Evolutionary conservation across 2,329 filamentous ascomycete genomes (phyloP).

Genomic region (Biscogniauxia marginata): DNA sequence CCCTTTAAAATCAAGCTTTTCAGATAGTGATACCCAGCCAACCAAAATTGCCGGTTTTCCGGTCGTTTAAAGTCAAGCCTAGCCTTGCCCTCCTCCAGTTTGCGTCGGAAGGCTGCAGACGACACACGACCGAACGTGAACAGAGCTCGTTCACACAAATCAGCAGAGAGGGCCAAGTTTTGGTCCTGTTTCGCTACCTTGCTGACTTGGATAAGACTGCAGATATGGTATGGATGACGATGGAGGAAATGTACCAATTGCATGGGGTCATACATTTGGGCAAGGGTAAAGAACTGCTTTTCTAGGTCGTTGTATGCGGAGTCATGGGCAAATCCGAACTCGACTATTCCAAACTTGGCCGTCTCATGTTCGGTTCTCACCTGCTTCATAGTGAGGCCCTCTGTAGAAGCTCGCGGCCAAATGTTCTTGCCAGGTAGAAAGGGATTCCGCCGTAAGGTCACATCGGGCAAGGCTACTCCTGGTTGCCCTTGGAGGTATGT

Average conservation of each 20-base stretch:
- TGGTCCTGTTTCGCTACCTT: slow-evolving; percentile 89
- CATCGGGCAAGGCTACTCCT: slow-evolving; percentile 64
- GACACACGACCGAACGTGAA: slow-evolving; percentile 92
- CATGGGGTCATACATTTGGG: slow-evolving; percentile 83
- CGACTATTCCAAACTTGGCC: slow-evolving; percentile 52
- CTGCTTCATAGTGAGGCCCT: slow-evolving; percentile 79
- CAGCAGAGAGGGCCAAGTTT: slow-evolving; percentile 80
- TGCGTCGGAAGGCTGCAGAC: slow-evolving; percentile 76
- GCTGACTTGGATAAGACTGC: slow-evolving; percentile 88
- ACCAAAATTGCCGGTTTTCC: slow-evolving; percentile 91
- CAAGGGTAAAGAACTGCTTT: slow-evolving; percentile 70
- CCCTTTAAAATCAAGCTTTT: slow-evolving; percentile 82
- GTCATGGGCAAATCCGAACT: slow-evolving; percentile 80
- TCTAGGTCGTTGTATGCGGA: slow-evolving; percentile 72
- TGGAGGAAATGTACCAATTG: slow-evolving; percentile 74
- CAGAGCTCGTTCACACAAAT: slow-evolving; percentile 85
- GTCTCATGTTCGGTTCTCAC: slow-evolving; percentile 34
- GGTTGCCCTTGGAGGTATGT: slow-evolving; percentile 54
- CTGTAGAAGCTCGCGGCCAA: slow-evolving; percentile 78
- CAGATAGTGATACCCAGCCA: slow-evolving; percentile 87
- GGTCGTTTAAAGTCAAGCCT: slow-evolving; percentile 76
- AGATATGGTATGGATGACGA: slow-evolving; percentile 84
- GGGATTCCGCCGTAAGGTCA: slow-evolving; percentile 73
- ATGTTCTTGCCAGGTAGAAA: slow-evolving; percentile 85
- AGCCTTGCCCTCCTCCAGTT: slow-evolving; percentile 74